Conservation (phyloP, 306 rosid species). For the Casuarina cunninghamiana region DNA sequence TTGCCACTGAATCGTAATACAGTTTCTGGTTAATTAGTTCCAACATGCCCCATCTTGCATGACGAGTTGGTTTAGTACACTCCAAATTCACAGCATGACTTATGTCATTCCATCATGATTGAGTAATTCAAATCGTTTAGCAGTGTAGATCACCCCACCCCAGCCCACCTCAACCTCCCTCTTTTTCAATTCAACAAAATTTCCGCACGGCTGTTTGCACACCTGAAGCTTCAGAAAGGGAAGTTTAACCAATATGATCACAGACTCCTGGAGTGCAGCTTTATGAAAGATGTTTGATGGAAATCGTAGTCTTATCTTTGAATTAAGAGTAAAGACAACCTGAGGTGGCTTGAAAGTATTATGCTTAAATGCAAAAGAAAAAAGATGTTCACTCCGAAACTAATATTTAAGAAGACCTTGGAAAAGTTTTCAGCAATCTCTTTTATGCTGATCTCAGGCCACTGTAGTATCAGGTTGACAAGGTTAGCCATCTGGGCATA, state of each 20-base stretch:
- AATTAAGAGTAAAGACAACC: not conserved
- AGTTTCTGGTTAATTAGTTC: not conserved
- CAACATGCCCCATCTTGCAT: not conserved
- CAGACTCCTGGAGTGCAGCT: not conserved
- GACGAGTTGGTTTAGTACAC: not conserved
- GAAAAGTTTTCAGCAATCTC: conserved; percentile 81
- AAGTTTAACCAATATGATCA: not conserved
- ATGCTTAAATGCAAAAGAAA: conserved; percentile 6
- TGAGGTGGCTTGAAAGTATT: conserved; percentile 7
- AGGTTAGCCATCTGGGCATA: conserved; percentile 96
- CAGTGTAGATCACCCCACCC: not conserved
- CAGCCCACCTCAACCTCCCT: not conserved
- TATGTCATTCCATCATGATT: not conserved
- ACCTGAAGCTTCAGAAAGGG: not conserved
- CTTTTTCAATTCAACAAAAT: not conserved
- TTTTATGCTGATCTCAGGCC: conserved; percentile 71
- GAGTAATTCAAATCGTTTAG: not conserved
- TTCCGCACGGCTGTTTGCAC: too few species aligned
- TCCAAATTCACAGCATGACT: not conserved
- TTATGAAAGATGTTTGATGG: not conserved
- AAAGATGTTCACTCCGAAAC: conserved; percentile 6
- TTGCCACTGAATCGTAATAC: not conserved
- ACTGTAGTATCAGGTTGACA: conserved; percentile 66
- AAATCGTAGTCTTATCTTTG: not conserved
- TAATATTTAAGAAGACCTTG: conserved; percentile 49